Base-by-base conservation (phyloP, 495 filamentous ascomycete species). In the Melanomma pulvis-pyrius region DNA sequence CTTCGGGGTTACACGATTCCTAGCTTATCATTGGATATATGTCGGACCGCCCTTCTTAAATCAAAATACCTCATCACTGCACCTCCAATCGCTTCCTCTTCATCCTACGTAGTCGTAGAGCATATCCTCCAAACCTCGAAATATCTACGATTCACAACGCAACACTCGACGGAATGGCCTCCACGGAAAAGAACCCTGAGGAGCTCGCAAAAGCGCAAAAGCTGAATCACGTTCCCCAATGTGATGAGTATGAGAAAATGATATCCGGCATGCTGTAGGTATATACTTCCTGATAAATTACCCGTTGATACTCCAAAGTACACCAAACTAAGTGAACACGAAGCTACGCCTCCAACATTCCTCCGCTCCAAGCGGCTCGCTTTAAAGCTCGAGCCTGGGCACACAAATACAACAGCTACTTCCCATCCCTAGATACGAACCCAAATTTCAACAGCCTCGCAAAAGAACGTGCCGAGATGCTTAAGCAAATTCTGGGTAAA, bases 211-310 rank as follows among this genome's bases (percentile, higher is more conserved):
- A 78, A 28, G 79, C 83, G 19, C 79, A 72, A 29, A 67, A 55
- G 17, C 72, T 85, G 8, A 57, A 71, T 39, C 65, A 79, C 30
- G 70, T 81, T 0, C 79, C 79, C 2, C 76, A 78, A 76, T 78
- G 81, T 53, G 79, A 82, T 12, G 79, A 84, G 46, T 83, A 82
- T 55, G 82, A 83, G 67, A 77, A 79, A 19, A 85, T 85, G 82
- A 80, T 84, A 39, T 83, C 81, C 0, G 81, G 82, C 1, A 82
- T 83, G 81, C 69, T 82, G 81, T 82, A 70, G 41, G 74, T 70
- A 15, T 53, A 9, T 25, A 8, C 47, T 30, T 26, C 28, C 50
- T n/a, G 58, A 67, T 12, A 19, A 39, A 12, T 12, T 47, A 17
- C 15, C 39, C 57, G 39, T n/a, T n/a, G n/a, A n/a, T n/a, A n/a